phyloP scores from a whole-genome alignment of 805 yeast genomes.

The Metschnikowia colocasiae region DNA sequence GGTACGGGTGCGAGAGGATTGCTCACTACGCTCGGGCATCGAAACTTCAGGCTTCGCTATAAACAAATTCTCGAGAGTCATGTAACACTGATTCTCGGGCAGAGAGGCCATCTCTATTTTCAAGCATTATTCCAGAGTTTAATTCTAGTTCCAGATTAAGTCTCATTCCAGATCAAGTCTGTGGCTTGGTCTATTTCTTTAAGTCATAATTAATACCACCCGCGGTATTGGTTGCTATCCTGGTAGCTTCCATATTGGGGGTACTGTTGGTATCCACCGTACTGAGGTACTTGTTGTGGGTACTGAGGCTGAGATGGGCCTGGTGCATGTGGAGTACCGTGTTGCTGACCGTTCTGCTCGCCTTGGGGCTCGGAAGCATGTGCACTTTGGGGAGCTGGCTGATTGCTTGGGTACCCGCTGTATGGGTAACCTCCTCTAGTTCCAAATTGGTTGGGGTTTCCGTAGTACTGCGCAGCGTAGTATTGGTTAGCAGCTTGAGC shows the following conservation, averaged over 20 bases:
- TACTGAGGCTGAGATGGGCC: slow-evolving; percentile 21
- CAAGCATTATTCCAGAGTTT: not conserved
- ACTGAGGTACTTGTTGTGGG: slow-evolving; percentile 41
- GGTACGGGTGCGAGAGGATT: not conserved
- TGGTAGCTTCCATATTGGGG: slow-evolving; percentile 46
- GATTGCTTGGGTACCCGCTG: slow-evolving; percentile 20
- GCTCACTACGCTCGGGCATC: not conserved
- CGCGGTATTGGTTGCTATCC: slow-evolving; percentile 41
- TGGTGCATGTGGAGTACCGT: slow-evolving; percentile 22
- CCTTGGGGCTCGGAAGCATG: slow-evolving; percentile 15
- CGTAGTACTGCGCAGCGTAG: slow-evolving; percentile 19
- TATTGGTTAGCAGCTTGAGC: slow-evolving; percentile 19
- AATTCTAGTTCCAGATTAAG: not conserved
- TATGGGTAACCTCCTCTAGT: slow-evolving; percentile 23
- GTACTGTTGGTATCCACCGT: slow-evolving; percentile 45
- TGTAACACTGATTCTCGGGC: not conserved
- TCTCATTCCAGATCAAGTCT: slow-evolving; percentile 2
- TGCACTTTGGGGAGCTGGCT: slow-evolving; percentile 18
- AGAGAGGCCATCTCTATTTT: not conserved
- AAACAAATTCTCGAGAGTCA: slow-evolving; percentile 1
- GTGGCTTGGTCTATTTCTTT: not conserved
- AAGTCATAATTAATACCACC: slow-evolving; percentile 32
- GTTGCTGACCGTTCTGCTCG: slow-evolving; percentile 25
- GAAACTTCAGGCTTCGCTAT: slow-evolving; percentile 3
- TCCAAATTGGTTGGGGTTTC: slow-evolving; percentile 20